Percentiles rank a stretch among this genome's conserved stretches.
Conservation (phyloP, 2,329 filamentous ascomycete genomes). For the Raffaelea ambrosiae region DNA sequence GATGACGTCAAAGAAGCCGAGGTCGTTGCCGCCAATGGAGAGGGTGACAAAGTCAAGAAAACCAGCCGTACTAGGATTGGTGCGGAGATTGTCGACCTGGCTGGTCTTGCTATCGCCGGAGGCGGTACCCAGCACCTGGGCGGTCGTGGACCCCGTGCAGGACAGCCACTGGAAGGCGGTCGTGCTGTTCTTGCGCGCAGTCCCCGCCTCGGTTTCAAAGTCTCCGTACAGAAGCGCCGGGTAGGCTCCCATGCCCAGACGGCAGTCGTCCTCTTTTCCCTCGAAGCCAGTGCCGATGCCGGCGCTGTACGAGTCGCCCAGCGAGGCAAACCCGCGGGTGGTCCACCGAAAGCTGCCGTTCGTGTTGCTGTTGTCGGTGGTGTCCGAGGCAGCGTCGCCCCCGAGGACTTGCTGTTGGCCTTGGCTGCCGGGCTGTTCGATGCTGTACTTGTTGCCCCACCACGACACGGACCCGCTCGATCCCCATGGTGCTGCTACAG, state of each 20-base stretch:
- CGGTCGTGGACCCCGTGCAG: conserved; percentile 35
- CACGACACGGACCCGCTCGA: not conserved
- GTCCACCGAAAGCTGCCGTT: conserved; percentile 4
- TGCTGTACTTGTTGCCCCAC: not conserved
- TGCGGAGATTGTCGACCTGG: conserved; percentile 34
- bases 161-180: conserved; percentile 35
- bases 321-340: conserved; percentile 25
- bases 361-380: conserved; percentile 17
- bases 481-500: not conserved
- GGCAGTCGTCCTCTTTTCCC: conserved; percentile 31
- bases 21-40: conserved; percentile 39
- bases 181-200: conserved; percentile 9
- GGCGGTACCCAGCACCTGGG: conserved; percentile 24
- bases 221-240: conserved; percentile 30
- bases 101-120: conserved; percentile 21
- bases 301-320: conserved; percentile 36
- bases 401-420: not conserved
- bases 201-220: conserved; percentile 14
- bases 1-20: conserved; percentile 41
- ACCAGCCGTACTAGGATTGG: conserved; percentile 14
- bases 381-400: not conserved
- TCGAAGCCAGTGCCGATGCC: conserved; percentile 36
- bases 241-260: conserved; percentile 32
- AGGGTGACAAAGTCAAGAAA: conserved; percentile 33
- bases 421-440: not conserved